Base-by-base conservation (phyloP, 2,329 filamentous ascomycete genomes). In the Fusarium globosum region DNA sequence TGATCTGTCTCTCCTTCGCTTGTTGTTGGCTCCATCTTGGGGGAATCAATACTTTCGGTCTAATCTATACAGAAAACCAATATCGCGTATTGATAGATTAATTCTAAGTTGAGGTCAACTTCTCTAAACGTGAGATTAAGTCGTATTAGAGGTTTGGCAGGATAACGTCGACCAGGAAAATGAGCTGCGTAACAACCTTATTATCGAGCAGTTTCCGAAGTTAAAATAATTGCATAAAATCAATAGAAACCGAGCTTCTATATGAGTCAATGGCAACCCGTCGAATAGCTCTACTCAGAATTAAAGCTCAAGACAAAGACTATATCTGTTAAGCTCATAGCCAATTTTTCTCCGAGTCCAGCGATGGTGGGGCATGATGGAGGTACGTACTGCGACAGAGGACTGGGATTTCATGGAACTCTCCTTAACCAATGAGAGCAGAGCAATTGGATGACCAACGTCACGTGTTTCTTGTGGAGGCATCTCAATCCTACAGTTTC, bases 391-490 rank as follows among this genome's bases (percentile, higher is more conserved):
- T 65, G 38, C 6, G 26, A 26, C 38, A 18, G 16, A 26, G 35
- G 46, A 35, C 28, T 56, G n/a, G 16, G 69, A 69, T 67, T 70
- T 61, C 52, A 57, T 71, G 26, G 21, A 46, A 45, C 23, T 46
- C 33, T 4, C n/a, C 41, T 30, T 26, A 52, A 23, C 82, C 81
- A 83, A 83, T 83, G 64, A 75, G 14, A 60, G 38, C 18, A 26
- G 42, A 52, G 64, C 76, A 82, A 83, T 83, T 83, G 81, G 72
- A 77, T 76, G 67, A 78, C 79, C 75, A 77, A 52, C 52, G 65
- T 82, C 82, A 83, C 82, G 82, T 83, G 82, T 76, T 65, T 16
- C 33, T 46, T 43, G 74, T 74, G 71, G 70, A 75, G 68, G 66
- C 65, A 36, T 65, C 68, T 61, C 66, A 71, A 74, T 70, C 71